A percentile compares a stretch with the other conserved stretches of the same genome.
phyloP scores from a whole-genome alignment of 2,329 filamentous ascomycete species.

The Penicillium sp. region DNA sequence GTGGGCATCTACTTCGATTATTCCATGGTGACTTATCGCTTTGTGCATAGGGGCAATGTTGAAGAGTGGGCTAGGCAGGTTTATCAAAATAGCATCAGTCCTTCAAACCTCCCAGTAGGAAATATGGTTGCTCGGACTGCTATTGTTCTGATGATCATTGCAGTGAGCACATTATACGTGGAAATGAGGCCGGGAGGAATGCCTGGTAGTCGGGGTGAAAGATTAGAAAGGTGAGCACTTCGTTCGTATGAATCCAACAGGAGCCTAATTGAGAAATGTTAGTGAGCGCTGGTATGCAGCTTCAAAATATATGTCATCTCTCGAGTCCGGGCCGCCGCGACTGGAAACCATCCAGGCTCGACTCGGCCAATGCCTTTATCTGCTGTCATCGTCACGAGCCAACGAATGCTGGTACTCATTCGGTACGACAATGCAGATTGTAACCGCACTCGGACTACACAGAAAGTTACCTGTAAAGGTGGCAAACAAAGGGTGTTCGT shows the following conservation, averaged over 20 bases:
- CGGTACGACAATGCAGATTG: slow-evolving; percentile 56
- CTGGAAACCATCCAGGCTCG: slow-evolving; percentile 59
- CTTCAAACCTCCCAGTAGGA: slow-evolving; percentile 39
- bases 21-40: slow-evolving; percentile 60
- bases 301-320: slow-evolving; percentile 36
- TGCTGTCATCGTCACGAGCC: slow-evolving; percentile 58
- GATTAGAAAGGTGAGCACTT: slow-evolving; percentile 20
- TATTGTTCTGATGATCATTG: slow-evolving; percentile 51
- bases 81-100: slow-evolving; percentile 42
- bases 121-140: slow-evolving; percentile 49
- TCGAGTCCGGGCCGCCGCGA: slow-evolving; percentile 54
- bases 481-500: slow-evolving; percentile 30
- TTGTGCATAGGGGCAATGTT: slow-evolving; percentile 56
- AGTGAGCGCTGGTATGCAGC: slow-evolving; percentile 43
- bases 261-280: neutral
- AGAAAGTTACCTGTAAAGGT: slow-evolving; percentile 31
- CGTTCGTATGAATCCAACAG: neutral
- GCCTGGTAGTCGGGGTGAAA: slow-evolving; percentile 28
- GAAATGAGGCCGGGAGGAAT: slow-evolving; percentile 40
- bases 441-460: slow-evolving; percentile 48
- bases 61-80: slow-evolving; percentile 48
- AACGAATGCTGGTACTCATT: slow-evolving; percentile 63
- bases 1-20: slow-evolving; percentile 60
- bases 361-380: slow-evolving; percentile 58
- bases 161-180: slow-evolving; percentile 49